Evolutionary conservation across 495 filamentous ascomycete genomes (phyloP).

Genomic region (Lichenothelia convexa): DNA sequence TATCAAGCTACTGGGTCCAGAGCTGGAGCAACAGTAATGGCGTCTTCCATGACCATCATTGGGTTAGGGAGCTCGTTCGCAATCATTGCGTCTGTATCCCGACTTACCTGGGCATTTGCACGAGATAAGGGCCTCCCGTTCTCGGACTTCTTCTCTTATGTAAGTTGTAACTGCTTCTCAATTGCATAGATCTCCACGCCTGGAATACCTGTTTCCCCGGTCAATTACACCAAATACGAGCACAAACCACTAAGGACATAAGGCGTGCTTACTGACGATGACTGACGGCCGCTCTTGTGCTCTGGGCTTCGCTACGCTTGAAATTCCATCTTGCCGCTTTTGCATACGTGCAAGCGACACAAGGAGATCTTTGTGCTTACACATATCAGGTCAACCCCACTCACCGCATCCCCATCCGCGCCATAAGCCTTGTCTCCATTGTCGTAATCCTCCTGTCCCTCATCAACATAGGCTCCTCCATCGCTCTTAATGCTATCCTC

Average conservation of each 20-base stretch:
- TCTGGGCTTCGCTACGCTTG: not conserved
- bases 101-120: constrained; percentile 42
- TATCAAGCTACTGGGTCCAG: constrained; percentile 29
- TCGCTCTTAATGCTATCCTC: constrained; percentile 32
- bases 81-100: constrained; percentile 31
- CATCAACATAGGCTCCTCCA: constrained; percentile 30
- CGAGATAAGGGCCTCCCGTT: constrained; percentile 41
- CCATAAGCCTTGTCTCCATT: constrained; percentile 25
- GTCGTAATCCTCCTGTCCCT: constrained; percentile 27
- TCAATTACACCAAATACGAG: too few relatives aligned
- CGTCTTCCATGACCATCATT: constrained; percentile 25
- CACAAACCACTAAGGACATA: too few relatives aligned
- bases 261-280: too few relatives aligned
- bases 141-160: constrained; percentile 28
- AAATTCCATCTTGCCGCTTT: not conserved
- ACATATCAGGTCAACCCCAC: constrained; percentile 20
- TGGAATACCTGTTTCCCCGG: too few relatives aligned
- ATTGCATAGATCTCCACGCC: too few relatives aligned
- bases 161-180: too few relatives aligned
- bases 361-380: not conserved
- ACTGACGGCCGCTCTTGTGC: too few relatives aligned
- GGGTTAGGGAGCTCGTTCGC: constrained; percentile 25
- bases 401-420: constrained; percentile 29
- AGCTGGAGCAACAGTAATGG: constrained; percentile 25
- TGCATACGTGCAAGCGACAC: not conserved